A percentile compares a stretch with the other conserved stretches of the same genome.
These are phyloP conservation scores for Monosporascus ibericus DNA, from an alignment of 2,329 filamentous ascomycete species.

Conservation along the genomic window DNA sequence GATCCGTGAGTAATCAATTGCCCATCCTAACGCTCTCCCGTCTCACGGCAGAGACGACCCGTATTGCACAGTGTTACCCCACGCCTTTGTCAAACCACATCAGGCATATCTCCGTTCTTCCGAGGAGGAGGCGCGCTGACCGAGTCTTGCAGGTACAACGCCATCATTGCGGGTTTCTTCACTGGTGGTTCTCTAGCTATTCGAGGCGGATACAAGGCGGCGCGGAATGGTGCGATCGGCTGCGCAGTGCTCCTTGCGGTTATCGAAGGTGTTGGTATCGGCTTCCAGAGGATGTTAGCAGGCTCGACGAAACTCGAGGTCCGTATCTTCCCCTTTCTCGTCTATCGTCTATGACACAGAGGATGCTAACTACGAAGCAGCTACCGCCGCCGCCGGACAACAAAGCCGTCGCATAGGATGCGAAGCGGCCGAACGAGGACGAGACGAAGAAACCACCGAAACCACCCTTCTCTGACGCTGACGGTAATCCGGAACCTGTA, in stretches of 20 bases:
- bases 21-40: not conserved
- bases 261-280: conserved; percentile 96
- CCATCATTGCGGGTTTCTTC: conserved; percentile 95
- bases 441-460: not conserved
- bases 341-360: not conserved
- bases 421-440: not conserved
- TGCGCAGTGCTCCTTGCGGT: conserved; percentile 91
- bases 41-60: too few species aligned
- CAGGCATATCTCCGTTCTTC: not conserved
- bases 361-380: not conserved
- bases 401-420: not conserved
- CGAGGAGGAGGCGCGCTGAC: not conserved
- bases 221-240: conserved; percentile 91
- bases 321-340: conserved; percentile 18
- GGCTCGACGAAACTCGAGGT: conserved; percentile 81
- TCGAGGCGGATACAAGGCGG: conserved; percentile 84
- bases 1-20: conserved; percentile 50
- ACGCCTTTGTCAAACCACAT: too few species aligned
- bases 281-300: conserved; percentile 90
- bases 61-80: too few species aligned
- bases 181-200: conserved; percentile 89
- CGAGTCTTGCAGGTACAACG: conserved; percentile 58
- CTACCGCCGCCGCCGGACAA: not conserved
- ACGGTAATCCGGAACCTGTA: not conserved
- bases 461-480: not conserved